Evolutionary conservation across 2,329 filamentous ascomycete genomes (phyloP), one percentile per base, ranked within the genome.

Genomic region (Zymoseptoria brevis): DNA sequence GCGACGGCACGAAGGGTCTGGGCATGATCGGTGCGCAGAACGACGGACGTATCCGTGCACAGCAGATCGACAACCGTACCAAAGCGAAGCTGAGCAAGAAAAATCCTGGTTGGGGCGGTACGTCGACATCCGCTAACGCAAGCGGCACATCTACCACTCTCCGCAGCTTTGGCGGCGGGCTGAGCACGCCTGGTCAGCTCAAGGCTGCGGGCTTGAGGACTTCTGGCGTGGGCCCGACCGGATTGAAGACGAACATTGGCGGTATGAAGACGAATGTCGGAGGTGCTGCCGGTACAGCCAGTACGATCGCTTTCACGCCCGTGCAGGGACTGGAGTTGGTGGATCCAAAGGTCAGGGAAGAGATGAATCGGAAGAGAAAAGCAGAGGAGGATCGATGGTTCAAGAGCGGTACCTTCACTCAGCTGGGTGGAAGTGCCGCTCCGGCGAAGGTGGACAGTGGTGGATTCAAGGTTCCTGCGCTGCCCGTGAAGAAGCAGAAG

Each of bases 311-410:
- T 0, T 99, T 99, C 70, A 96, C 92, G 2, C 91, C 93, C 1
- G 90, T 96, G 16, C 94, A 97, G 71, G 94, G 94, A 1, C 80
- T 99, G 48, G 93, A 99, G 77, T 82, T 99, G 11, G 92, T 97
- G 6, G 93, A 97, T 73, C 94, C 94, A 21, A 96, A 94, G 78
- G 84, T 89, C 59, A 86, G 91, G 67, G 89, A 90, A 7, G 91
- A 96, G 77, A 82, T 96, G 73, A 91, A 83, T 71, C 83, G 90
- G 68, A 97, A 97, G 79, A 81, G 91, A 64, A 95, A 96, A 73
- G 92, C 90, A 0, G 94, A 97, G 64, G 90, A 96, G 72, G 93
- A 97, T 72, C 81, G 90, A 45, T 99, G 91, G 87, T 99, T 99
- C 79, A 96, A 94, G 75, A 89, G 90, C 53, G 94, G 94, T n/a